Percentiles rank a stretch among this genome's conserved stretches.
phyloP scores from a whole-genome alignment of 495 filamentous ascomycete species.

The Glutinoglossum americanum region DNA sequence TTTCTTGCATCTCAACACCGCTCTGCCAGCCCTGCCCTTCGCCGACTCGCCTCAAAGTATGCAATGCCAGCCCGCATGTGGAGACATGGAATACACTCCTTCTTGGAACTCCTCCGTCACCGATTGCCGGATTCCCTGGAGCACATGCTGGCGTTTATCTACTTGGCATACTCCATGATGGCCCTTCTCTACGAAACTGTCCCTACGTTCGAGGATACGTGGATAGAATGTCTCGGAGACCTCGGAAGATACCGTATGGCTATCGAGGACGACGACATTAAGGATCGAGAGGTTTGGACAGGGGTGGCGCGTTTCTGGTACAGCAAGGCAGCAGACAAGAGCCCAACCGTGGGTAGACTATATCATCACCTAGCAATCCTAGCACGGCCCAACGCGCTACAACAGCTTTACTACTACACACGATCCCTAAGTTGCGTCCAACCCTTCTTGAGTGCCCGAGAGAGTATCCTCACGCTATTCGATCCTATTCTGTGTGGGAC shows the following conservation, averaged over 20 bases:
- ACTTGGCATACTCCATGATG: slow-evolving; percentile 65
- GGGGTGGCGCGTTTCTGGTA: slow-evolving; percentile 65
- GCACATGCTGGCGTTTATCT: slow-evolving; percentile 65
- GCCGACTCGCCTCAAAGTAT: slow-evolving; percentile 42
- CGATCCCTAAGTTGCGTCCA: slow-evolving; percentile 24
- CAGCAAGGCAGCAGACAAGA: slow-evolving; percentile 48
- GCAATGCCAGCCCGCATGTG: slow-evolving; percentile 72
- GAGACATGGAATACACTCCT: slow-evolving; percentile 62
- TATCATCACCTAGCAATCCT: slow-evolving; percentile 76
- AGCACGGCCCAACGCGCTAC: slow-evolving; percentile 47
- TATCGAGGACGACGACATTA: slow-evolving; percentile 48
- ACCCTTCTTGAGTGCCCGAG: slow-evolving; percentile 38
- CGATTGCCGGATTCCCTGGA: slow-evolving; percentile 49
- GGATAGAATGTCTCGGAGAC: slow-evolving; percentile 75
- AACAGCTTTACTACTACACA: slow-evolving; percentile 56
- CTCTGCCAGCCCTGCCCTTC: slow-evolving; percentile 33
- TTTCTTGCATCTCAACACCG: slow-evolving; percentile 62
- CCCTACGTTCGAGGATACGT: slow-evolving; percentile 55
- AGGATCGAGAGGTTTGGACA: slow-evolving; percentile 61
- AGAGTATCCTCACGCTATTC: slow-evolving; percentile 51
- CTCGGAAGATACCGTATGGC: slow-evolving; percentile 56
- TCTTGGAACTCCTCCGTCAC: slow-evolving; percentile 50
- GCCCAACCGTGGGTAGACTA: slow-evolving; percentile 46
- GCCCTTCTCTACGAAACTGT: slow-evolving; percentile 58
- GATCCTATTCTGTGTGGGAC: slow-evolving; percentile 30